A percentile compares a stretch with the other conserved stretches of the same genome.
These are phyloP conservation scores for Xylariaceae sp. DNA, from an alignment of 2,329 filamentous ascomycete species.

Conservation along the genomic window DNA sequence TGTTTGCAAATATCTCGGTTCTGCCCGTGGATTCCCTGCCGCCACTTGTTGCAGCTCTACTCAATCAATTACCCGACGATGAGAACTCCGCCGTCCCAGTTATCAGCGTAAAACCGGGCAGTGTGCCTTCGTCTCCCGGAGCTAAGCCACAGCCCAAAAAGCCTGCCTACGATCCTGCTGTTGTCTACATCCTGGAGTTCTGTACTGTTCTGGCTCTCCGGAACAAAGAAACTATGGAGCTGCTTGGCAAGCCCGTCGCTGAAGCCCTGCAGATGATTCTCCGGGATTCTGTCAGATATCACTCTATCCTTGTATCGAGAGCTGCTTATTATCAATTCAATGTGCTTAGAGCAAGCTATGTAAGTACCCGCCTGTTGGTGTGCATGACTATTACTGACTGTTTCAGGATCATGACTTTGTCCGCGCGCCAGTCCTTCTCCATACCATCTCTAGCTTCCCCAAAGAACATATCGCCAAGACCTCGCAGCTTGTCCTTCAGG, in stretches of 20 bases:
- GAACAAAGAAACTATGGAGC: slow-evolving; percentile 66
- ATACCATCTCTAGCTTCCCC: slow-evolving; percentile 84
- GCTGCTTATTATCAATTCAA: slow-evolving; percentile 83
- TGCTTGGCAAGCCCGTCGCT: slow-evolving; percentile 74
- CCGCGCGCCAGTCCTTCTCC: slow-evolving; percentile 84
- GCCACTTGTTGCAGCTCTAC: slow-evolving; percentile 65
- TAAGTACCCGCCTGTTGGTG: slow-evolving; percentile 40
- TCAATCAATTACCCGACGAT: slow-evolving; percentile 84
- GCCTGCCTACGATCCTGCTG: slow-evolving; percentile 74
- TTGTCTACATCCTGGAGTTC: slow-evolving; percentile 89
- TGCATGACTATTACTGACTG: not conserved
- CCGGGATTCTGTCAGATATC: slow-evolving; percentile 72
- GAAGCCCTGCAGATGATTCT: slow-evolving; percentile 77
- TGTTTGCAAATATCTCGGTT: slow-evolving; percentile 76
- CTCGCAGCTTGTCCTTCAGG: slow-evolving; percentile 70
- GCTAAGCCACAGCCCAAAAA: slow-evolving; percentile 49
- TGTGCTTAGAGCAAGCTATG: slow-evolving; percentile 78
- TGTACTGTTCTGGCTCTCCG: slow-evolving; percentile 77
- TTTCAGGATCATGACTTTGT: slow-evolving; percentile 83
- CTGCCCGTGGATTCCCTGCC: slow-evolving; percentile 57
- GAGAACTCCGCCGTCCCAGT: slow-evolving; percentile 64
- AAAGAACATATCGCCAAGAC: slow-evolving; percentile 73
- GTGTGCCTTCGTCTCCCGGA: slow-evolving; percentile 58
- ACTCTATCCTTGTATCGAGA: slow-evolving; percentile 78
- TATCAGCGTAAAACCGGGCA: slow-evolving; percentile 86